Evolutionary conservation across 257 asterid species (phyloP).

Genomic region (Solanum chmielewskii): DNA sequence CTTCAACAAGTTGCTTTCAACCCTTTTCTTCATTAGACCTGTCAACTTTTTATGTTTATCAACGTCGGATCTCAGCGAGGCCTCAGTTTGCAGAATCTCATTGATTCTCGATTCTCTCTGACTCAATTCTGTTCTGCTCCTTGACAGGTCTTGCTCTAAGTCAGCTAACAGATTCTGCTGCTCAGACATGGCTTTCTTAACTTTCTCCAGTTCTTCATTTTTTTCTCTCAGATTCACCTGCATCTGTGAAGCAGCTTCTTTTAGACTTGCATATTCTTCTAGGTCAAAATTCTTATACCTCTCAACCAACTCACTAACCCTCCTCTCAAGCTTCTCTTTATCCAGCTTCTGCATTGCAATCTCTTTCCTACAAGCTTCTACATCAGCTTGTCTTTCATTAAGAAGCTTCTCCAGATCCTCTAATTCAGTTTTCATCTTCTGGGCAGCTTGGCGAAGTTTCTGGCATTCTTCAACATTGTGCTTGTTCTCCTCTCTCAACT

Average conservation of each 20-base stretch:
- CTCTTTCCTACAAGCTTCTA: conserved; percentile 56
- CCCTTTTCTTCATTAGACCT: conserved; percentile 22
- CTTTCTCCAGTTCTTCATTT: conserved; percentile 55
- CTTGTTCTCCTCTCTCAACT: conserved; percentile 84
- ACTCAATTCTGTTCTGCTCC: conserved; percentile 43
- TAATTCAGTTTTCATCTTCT: conserved; percentile 39
- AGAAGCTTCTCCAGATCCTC: conserved; percentile 50
- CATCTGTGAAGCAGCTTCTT: conserved; percentile 53
- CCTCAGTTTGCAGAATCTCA: conserved; percentile 49
- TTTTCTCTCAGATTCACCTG: conserved; percentile 49
- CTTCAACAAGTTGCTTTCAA: conserved; percentile 32
- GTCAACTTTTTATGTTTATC: conserved; percentile 17
- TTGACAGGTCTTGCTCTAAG: conserved; percentile 62
- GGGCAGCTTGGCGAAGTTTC: conserved; percentile 69
- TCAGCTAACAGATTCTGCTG: conserved; percentile 41
- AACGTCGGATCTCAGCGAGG: conserved; percentile 40
- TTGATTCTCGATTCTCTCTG: conserved; percentile 54
- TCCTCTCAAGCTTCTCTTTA: conserved; percentile 43
- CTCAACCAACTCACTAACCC: conserved; percentile 60
- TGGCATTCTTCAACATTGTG: conserved; percentile 88
- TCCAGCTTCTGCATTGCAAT: conserved; percentile 37
- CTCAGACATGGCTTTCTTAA: conserved; percentile 43
- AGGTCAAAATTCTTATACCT: conserved; percentile 47
- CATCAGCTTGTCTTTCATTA: conserved; percentile 35
- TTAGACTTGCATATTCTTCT: conserved; percentile 57